Conservation (phyloP, 306 rosid genomes). For the Dryas alaskensis region DNA sequence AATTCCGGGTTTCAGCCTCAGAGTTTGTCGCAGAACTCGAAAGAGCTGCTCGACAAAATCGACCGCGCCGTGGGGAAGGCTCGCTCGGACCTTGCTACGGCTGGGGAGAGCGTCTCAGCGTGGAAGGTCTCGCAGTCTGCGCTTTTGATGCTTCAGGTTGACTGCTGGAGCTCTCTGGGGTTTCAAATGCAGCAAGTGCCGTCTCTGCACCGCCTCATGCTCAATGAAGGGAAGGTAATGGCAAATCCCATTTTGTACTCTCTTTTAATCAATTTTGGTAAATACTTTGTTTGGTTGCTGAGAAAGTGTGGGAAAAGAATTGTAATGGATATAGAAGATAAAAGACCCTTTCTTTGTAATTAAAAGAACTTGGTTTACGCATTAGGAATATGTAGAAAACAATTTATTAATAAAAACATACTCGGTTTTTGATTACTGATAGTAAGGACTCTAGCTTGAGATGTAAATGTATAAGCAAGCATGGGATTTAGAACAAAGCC, state of each 20-base stretch:
- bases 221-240: conserved; percentile 74
- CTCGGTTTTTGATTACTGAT: background rate
- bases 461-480: too few species aligned
- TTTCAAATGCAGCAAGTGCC: conserved; percentile 76
- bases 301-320: background rate
- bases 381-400: background rate
- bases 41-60: conserved; percentile 27
- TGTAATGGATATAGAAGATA: background rate
- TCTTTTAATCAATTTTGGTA: background rate
- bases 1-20: conserved; percentile 15
- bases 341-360: background rate
- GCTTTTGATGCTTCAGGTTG: conserved; percentile 49
- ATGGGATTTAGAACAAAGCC: too few species aligned
- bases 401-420: background rate
- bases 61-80: conserved; percentile 49
- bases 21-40: conserved; percentile 22
- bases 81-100: conserved; percentile 37
- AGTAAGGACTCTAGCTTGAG: too few species aligned
- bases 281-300: conserved; percentile 9
- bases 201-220: conserved; percentile 50
- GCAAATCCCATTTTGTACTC: background rate
- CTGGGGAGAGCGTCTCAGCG: conserved; percentile 55
- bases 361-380: background rate
- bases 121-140: conserved; percentile 72
- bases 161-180: conserved; percentile 60